Evolutionary conservation across 768 basidiomycete species (phyloP).

Genomic region (Tubosaeta sp.): DNA sequence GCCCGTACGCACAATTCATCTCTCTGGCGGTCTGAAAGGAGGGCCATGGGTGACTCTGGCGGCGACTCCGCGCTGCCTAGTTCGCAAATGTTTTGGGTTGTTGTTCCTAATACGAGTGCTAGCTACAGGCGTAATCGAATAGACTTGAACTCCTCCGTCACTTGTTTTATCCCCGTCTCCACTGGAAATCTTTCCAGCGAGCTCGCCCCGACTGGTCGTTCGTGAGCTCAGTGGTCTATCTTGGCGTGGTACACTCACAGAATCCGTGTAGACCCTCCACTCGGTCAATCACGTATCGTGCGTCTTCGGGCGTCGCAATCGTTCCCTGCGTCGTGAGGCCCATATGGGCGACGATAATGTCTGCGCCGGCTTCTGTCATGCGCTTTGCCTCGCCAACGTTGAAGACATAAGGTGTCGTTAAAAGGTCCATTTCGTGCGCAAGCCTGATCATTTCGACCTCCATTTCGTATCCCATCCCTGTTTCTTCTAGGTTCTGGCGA

Average conservation of each 20-base stretch:
- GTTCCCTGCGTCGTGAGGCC: conserved; percentile 1
- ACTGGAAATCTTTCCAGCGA: background rate
- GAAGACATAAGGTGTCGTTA: conserved; percentile 29
- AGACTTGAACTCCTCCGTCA: background rate
- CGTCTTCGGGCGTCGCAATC: background rate
- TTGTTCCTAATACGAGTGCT: conserved; percentile 14
- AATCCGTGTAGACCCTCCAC: conserved; percentile 9
- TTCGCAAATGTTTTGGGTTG: conserved; percentile 29
- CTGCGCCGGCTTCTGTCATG: conserved; percentile 20
- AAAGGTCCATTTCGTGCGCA: conserved; percentile 20
- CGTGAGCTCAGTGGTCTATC: background rate
- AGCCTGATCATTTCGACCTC: conserved; percentile 30
- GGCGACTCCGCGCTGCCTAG: background rate
- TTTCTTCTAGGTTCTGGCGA: conserved; percentile 27
- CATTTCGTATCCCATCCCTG: conserved; percentile 26
- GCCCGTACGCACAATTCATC: conserved; percentile 41
- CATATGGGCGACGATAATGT: background rate
- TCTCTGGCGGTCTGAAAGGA: conserved; percentile 44
- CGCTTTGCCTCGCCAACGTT: conserved; percentile 21
- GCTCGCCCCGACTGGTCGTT: background rate
- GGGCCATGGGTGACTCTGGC: conserved; percentile 31
- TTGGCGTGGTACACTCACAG: conserved; percentile 10
- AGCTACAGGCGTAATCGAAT: background rate
- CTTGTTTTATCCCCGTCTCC: background rate
- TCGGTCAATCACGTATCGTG: background rate